Evolutionary conservation across 2,329 filamentous ascomycete genomes (phyloP), one percentile per base, ranked within the genome.

Genomic region (Trichocomaceae sp.): DNA sequence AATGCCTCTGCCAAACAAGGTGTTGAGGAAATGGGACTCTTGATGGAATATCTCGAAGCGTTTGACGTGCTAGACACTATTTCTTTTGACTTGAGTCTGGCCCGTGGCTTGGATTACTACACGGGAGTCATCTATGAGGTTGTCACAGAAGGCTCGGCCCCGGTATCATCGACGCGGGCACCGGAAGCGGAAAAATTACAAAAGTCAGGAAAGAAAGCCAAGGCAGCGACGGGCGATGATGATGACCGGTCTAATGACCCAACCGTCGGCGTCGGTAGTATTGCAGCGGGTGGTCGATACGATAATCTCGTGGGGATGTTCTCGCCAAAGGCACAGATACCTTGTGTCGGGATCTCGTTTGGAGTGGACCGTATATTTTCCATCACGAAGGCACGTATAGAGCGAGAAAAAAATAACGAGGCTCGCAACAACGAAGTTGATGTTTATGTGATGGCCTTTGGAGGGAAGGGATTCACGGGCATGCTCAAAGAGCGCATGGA

Each of bases 261-360:
- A n/a, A 85, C 83, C 12, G 78, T 93, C 33, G 88, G 89, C 50
- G 87, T 96, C 10, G 91, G 90, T 59, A 92, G 87, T 68, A 85
- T 96, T 47, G 91, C 90, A 45, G 91, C 90, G 3, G 91, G 90
- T 66, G 90, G 90, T 45, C 86, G 91, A 58, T 96, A 96, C 71
- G 92, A 96, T 72, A 86, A 93, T 67, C 81, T 96, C 3, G 92
- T 96, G 5, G 88, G 88, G 74, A 96, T 96, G 89, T 96, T 96
- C 77, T 85, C 83, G 54, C 86, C 86, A 64, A 92, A 91, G 75
- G 82, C 78, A 20, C 85, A 91, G 68, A 90, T 96, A 54, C 92
- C 89, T n/a, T 92, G 88, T 63, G 87, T 93, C 5, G 88, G 88
- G 59, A 88, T 95, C 62, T 96, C 91, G 1, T 96, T 97, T 67